Base-by-base conservation (phyloP, 1,139 yeast species). In the Waltiozyma solani region DNA sequence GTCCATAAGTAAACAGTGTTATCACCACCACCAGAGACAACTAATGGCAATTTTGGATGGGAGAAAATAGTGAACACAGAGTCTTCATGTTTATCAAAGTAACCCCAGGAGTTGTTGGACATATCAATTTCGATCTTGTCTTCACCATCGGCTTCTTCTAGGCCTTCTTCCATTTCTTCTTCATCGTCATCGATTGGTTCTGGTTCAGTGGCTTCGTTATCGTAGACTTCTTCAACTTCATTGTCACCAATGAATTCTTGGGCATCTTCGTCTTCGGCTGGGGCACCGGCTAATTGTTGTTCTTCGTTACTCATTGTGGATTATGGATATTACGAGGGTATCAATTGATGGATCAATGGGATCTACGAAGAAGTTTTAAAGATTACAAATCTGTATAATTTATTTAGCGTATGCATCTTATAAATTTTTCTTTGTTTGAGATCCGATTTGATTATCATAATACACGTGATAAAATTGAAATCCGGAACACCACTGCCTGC, bases 1-100 rank as follows among this genome's bases (percentile, higher is more conserved):
- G 96, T 85, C 97, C 97, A 91, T 51, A 91, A 58, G 59, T 76
- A 85, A 1, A 91, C 96, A 30, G 76, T 67, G 57, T 91, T 81
- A 59, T 91, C 99, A 43, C 83, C 87, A 37, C 96, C 97, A 36
- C 96, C 96, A 14, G 94, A 80, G 17, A 83, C 75, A 6, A 79
- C 84, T 42, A 85, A 73, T 18, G 96, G 96, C 45, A 86, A 67
- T 14, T 70, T 69, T 33, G 96, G 97, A 57, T 87, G 96, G 18
- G 76, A 65, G 41, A 82, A 75, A 15, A 91, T 69, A 20, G 83
- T 70, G 60, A 84, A 91, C 12, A 91, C 74, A 4, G 95, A 81
- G 58, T 87, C 96, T 40, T 73, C 70, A 57, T 91, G 98, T 51
- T 74, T 72, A 57, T 91, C 98, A 57, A 89, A 91, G 58, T 86